Evolutionary conservation across 257 asterid genomes (phyloP).

Genomic region (Osmanthus fragrans): DNA sequence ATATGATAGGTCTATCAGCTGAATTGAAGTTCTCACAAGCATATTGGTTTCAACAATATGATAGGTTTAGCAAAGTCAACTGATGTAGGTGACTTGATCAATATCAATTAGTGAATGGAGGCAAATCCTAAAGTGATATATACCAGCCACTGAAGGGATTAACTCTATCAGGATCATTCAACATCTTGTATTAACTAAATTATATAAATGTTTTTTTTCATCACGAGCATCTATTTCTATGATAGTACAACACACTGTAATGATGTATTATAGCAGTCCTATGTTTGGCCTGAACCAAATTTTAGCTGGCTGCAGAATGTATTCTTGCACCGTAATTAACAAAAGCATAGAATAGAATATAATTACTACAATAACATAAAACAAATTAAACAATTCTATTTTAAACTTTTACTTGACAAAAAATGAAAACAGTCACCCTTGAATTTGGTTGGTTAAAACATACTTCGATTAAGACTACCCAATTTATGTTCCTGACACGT

Average conservation of each 20-base stretch:
- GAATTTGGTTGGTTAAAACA: background rate
- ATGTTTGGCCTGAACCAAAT: background rate
- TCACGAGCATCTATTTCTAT: background rate
- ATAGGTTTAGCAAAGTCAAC: background rate
- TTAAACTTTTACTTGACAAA: conserved; percentile 1
- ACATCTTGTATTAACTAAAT: background rate
- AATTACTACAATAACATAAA: background rate
- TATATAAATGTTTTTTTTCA: background rate
- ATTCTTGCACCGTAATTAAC: background rate
- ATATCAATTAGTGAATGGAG: background rate
- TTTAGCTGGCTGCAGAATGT: background rate
- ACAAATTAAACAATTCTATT: background rate
- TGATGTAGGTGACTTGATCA: background rate
- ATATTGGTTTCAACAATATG: background rate
- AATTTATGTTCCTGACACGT: conserved; percentile 5
- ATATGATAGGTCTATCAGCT: background rate
- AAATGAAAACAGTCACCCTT: background rate
- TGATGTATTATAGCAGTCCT: background rate
- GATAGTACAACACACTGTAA: background rate
- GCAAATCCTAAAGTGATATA: background rate
- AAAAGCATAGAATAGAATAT: background rate
- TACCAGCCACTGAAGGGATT: background rate
- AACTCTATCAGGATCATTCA: background rate
- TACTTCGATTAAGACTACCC: background rate
- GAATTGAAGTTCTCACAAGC: background rate